Conservation (phyloP, 73 alveolate genomes). For the Paramecium octaurelia region DNA sequence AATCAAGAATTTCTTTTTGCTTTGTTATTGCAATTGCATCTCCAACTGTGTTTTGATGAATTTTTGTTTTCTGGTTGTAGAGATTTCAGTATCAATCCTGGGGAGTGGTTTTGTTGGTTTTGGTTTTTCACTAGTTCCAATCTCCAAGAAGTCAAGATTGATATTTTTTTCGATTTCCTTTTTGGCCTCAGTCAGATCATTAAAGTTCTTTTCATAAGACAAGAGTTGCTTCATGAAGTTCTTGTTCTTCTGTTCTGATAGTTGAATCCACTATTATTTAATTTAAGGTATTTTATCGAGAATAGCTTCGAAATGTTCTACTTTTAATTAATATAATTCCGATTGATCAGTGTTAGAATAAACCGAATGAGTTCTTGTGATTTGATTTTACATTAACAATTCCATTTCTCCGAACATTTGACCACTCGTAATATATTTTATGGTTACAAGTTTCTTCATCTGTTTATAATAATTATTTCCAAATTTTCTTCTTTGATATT, state of each 20-base stretch:
- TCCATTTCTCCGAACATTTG: slow-evolving; percentile 54
- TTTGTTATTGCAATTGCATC: neutral
- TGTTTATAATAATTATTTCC: slow-evolving; percentile 22
- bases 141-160: neutral
- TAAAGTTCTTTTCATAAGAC: slow-evolving; percentile 13
- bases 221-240: neutral
- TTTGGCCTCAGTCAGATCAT: slow-evolving; percentile 25
- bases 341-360: slow-evolving; percentile 27
- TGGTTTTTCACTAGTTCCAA: slow-evolving; percentile 2
- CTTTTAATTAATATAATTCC: neutral
- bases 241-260: neutral
- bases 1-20: neutral
- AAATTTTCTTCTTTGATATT: neutral
- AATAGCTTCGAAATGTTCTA: neutral
- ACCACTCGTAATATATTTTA: slow-evolving; percentile 9
- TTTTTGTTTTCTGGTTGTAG: neutral
- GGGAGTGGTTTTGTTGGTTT: neutral
- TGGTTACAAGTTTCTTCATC: neutral
- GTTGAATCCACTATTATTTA: neutral
- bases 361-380: slow-evolving; percentile 6
- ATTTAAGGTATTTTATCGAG: neutral
- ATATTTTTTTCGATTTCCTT: neutral
- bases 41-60: neutral
- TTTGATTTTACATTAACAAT: neutral
- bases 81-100: neutral